These are phyloP conservation scores for Aquilaria malaccensis DNA, from an alignment of 345 rosid species.

Conservation along the genomic window DNA sequence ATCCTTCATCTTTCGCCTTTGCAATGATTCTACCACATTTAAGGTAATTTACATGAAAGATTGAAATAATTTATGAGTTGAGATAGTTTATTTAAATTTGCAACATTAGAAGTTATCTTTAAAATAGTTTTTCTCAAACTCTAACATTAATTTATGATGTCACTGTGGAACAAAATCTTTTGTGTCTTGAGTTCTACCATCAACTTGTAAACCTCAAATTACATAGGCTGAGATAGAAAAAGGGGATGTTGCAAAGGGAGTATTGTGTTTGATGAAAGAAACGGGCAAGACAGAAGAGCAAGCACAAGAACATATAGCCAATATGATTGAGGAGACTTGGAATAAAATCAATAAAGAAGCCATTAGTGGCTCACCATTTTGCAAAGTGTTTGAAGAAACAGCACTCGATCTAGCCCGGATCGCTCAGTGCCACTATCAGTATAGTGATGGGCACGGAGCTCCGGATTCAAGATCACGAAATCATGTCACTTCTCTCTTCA, in stretches of 20 bases:
- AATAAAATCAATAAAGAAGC: slow-evolving; percentile 15
- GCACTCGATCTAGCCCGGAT: background rate
- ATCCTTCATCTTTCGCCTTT: slow-evolving; percentile 28
- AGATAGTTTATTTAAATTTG: background rate
- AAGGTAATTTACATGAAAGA: slow-evolving; percentile 15
- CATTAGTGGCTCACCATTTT: background rate
- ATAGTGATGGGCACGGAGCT: slow-evolving; percentile 14
- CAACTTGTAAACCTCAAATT: no score
- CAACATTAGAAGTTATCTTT: background rate
- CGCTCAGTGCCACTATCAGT: slow-evolving; percentile 5
- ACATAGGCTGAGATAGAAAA: slow-evolving; percentile 17
- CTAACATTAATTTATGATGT: background rate
- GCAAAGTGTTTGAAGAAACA: background rate
- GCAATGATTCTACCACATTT: slow-evolving; percentile 39
- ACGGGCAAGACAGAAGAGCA: slow-evolving; percentile 12
- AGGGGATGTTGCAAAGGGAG: slow-evolving; percentile 20
- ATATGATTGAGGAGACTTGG: slow-evolving; percentile 16
- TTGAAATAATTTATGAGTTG: no score
- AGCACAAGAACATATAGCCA: slow-evolving; percentile 3
- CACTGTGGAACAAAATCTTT: no score
- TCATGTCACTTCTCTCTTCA: background rate
- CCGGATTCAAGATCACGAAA: background rate
- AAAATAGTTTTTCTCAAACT: no score
- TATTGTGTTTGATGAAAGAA: slow-evolving; percentile 22
- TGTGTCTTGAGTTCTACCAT: no score